These are phyloP conservation scores for Termitomyces sp. DNA, from an alignment of 768 basidiomycete genomes.

Conservation along the genomic window DNA sequence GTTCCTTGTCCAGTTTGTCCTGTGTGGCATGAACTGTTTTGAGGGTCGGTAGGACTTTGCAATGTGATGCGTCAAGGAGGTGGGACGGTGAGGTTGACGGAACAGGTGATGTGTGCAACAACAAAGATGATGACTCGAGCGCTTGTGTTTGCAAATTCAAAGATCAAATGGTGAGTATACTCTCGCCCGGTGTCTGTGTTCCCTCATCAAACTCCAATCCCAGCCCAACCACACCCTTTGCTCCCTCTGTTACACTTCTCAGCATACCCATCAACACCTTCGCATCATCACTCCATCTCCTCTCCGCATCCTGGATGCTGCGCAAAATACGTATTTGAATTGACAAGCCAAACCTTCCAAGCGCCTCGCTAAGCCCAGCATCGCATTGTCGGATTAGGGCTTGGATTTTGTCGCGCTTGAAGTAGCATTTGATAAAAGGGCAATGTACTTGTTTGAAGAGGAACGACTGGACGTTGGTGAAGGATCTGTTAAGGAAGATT, in stretches of 20 bases:
- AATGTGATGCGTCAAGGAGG: neutral
- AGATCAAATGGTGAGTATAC: neutral
- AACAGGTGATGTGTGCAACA: neutral
- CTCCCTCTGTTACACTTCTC: conserved; percentile 1
- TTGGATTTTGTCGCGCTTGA: conserved; percentile 68
- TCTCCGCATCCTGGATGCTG: conserved; percentile 35
- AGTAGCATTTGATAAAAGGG: conserved; percentile 76
- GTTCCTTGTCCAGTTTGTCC: conserved; percentile 42
- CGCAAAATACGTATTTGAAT: conserved; percentile 55
- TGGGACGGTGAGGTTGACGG: conserved; percentile 5
- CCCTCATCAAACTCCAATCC: neutral
- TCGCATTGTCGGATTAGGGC: conserved; percentile 51
- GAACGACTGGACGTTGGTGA: conserved; percentile 42
- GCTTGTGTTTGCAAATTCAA: neutral
- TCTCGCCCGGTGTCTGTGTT: neutral
- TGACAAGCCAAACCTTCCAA: conserved; percentile 54
- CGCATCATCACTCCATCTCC: conserved; percentile 28
- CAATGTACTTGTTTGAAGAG: conserved; percentile 57
- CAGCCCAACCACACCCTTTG: no score
- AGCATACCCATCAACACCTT: conserved; percentile 28
- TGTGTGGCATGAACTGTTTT: conserved; percentile 29
- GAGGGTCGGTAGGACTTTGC: conserved; percentile 21
- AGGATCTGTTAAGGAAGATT: no score
- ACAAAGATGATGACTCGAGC: neutral
- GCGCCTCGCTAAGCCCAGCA: conserved; percentile 50